Percentiles rank a stretch among this genome's conserved stretches.
Conservation (phyloP, 805 yeast genomes). For the Kurtzmaniella cleridarum region DNA sequence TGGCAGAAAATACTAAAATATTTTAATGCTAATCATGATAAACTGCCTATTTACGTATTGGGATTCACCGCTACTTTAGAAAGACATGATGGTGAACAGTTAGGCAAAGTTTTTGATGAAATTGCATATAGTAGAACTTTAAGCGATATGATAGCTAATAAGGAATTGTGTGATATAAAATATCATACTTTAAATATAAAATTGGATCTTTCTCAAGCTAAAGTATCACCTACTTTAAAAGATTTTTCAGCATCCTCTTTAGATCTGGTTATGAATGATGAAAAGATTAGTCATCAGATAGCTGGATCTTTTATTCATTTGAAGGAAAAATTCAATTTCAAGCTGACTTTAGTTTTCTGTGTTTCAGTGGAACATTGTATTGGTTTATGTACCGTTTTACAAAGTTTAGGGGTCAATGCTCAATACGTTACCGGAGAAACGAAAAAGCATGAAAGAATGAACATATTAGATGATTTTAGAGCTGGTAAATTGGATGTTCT, state of each 20-base stretch:
- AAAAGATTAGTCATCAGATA: constrained; percentile 50
- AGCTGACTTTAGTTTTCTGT: constrained; percentile 72
- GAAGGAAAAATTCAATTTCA: constrained; percentile 31
- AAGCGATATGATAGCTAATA: constrained; percentile 58
- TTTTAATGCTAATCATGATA: constrained; percentile 44
- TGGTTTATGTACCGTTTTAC: constrained; percentile 47
- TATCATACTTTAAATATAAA: constrained; percentile 54
- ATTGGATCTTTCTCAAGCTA: constrained; percentile 30
- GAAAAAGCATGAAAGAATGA: constrained; percentile 42
- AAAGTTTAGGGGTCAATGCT: constrained; percentile 58
- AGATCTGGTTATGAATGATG: constrained; percentile 50
- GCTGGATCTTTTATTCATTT: constrained; percentile 45
- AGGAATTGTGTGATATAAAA: constrained; percentile 65
- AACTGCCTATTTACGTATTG: constrained; percentile 49
- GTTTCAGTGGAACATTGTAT: constrained; percentile 67
- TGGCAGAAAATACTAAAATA: constrained; percentile 55
- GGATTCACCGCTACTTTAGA: constrained; percentile 90
- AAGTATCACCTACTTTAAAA: constrained; percentile 24
- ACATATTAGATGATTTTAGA: constrained; percentile 53
- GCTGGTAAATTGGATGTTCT: constrained; percentile 62
- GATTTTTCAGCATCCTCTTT: constrained; percentile 54
- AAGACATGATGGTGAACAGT: constrained; percentile 62
- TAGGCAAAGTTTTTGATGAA: constrained; percentile 61
- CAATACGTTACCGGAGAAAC: constrained; percentile 70
- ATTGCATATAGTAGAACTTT: constrained; percentile 67